Evolutionary conservation across 2,329 filamentous ascomycete species (phyloP).

Genomic region (Ophiobolus disseminans): DNA sequence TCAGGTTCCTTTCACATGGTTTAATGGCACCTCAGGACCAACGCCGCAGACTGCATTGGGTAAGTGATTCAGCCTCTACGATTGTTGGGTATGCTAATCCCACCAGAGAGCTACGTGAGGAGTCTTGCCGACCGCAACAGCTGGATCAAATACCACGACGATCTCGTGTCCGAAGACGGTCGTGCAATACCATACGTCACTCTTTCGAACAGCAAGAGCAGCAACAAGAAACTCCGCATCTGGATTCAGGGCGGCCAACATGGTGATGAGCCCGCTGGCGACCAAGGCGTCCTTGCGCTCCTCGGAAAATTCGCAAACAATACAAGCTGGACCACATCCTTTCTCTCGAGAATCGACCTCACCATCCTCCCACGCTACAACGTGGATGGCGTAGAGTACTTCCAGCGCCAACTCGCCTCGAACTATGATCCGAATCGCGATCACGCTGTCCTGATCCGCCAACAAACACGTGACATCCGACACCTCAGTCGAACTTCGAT

Average conservation of each 20-base stretch:
- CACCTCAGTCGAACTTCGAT: constrained; percentile 25
- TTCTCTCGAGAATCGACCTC: constrained; percentile 34
- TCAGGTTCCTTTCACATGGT: constrained; percentile 17
- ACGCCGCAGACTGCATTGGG: constrained; percentile 20
- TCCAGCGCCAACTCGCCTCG: constrained; percentile 27
- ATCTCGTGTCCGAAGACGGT: constrained; percentile 31
- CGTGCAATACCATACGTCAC: constrained; percentile 30
- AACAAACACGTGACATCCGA: constrained; percentile 35
- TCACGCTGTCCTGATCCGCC: constrained; percentile 32
- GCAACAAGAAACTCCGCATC: constrained; percentile 24
- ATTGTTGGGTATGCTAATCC: not conserved
- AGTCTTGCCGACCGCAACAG: constrained; percentile 13
- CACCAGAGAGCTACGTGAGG: constrained; percentile 8
- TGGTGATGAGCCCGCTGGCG: constrained; percentile 40
- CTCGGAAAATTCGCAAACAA: constrained; percentile 38
- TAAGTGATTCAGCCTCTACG: not conserved
- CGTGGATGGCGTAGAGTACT: constrained; percentile 35
- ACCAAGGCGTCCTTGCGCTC: constrained; percentile 35
- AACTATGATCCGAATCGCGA: constrained; percentile 40
- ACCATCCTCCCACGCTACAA: constrained; percentile 37
- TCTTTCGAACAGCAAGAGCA: constrained; percentile 19
- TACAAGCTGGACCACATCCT: constrained; percentile 23
- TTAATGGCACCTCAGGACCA: constrained; percentile 26
- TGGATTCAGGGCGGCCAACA: constrained; percentile 41
- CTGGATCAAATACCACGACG: constrained; percentile 29